A percentile compares a stretch with the other conserved stretches of the same genome.
Conservation (phyloP, 352 stramenopile genomes). For the Plasmopara halstedii region DNA sequence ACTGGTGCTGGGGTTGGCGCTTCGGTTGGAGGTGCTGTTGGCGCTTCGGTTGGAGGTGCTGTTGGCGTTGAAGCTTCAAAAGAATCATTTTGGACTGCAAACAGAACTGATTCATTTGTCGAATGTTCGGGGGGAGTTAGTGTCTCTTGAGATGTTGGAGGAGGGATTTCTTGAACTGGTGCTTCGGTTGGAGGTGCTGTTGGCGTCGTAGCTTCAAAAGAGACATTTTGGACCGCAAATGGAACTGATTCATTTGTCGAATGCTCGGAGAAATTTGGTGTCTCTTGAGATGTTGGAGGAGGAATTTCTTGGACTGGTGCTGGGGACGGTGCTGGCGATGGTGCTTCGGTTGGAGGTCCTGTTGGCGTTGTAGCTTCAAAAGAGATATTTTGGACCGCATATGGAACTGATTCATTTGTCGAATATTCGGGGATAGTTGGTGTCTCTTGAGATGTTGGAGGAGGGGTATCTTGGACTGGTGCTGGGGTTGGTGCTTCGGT, state of each 20-base stretch:
- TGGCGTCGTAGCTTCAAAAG: neutral
- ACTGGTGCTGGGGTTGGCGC: neutral
- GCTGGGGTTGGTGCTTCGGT: neutral
- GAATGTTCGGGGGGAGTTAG: neutral
- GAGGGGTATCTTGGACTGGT: no score
- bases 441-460: no score
- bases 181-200: neutral
- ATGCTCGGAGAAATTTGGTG: neutral
- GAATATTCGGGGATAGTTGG: no score
- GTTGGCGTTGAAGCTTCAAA: neutral
- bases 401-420: no score
- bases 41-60: neutral
- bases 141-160: neutral
- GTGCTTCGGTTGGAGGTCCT: neutral
- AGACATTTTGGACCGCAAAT: neutral
- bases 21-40: neutral
- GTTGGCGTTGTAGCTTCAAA: no score
- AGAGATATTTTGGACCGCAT: no score
- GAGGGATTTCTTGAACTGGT: neutral
- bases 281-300: neutral
- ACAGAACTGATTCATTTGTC: neutral
- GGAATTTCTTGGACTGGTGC: neutral
- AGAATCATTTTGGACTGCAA: neutral
- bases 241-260: neutral
- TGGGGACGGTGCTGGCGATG: no score